Conservation (phyloP, 768 basidiomycete species). For the Naganishia vaughanmartiniae region DNA sequence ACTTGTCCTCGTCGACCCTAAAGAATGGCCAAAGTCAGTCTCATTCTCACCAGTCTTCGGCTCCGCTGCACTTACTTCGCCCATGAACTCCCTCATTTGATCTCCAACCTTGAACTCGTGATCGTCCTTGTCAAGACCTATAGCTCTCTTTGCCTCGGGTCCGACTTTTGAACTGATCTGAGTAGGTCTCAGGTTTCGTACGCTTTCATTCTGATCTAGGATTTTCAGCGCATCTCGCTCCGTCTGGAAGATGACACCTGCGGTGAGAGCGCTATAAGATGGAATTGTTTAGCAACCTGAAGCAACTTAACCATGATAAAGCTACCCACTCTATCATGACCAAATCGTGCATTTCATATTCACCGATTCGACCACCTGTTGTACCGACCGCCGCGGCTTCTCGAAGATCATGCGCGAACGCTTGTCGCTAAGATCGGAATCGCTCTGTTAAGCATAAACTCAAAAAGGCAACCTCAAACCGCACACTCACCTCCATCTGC, state of each 20-base stretch:
- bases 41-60: too few relatives aligned
- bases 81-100: conserved; percentile 85
- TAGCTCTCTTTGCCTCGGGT: conserved; percentile 69
- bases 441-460: conserved; percentile 51
- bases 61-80: conserved; percentile 60
- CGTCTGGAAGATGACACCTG: conserved; percentile 95
- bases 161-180: conserved; percentile 84
- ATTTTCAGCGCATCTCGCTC: conserved; percentile 95
- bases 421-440: conserved; percentile 56
- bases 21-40: background rate
- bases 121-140: conserved; percentile 84
- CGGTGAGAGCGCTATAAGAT: conserved; percentile 65
- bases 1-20: conserved; percentile 78
- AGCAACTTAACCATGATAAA: too few relatives aligned
- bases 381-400: conserved; percentile 97
- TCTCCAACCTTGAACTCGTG: conserved; percentile 83
- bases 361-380: conserved; percentile 80
- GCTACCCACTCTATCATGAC: conserved; percentile 76
- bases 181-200: conserved; percentile 83
- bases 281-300: background rate
- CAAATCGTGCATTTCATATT: conserved; percentile 93
- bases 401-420: conserved; percentile 93
- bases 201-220: conserved; percentile 87
- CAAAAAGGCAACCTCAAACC: background rate
- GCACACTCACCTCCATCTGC: conserved; percentile 73